Percentiles rank a stretch among this genome's conserved stretches.
Conservation (phyloP, 2,329 filamentous ascomycete genomes). For the Trichoderma afroharzianum region DNA sequence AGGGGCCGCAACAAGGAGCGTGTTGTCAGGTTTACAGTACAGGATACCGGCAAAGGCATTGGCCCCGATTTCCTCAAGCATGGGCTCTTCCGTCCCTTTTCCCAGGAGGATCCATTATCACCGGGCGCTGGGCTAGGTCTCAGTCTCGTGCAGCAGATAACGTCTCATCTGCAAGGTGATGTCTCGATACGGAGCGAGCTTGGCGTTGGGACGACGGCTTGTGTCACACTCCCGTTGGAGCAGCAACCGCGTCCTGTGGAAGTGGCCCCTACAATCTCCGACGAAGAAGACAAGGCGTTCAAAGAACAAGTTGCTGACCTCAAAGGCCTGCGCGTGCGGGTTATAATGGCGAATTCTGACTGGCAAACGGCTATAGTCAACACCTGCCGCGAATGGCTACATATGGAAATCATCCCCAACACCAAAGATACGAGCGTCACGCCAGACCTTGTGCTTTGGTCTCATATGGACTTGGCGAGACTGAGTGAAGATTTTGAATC, state of each 20-base stretch:
- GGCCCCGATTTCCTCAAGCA: constrained; percentile 58
- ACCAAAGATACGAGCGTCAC: neutral
- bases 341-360: constrained; percentile 18
- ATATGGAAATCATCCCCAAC: constrained; percentile 28
- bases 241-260: neutral
- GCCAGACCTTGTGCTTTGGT: constrained; percentile 29
- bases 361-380: constrained; percentile 22
- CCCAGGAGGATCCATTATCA: constrained; percentile 58
- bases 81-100: constrained; percentile 60
- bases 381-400: constrained; percentile 34
- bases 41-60: constrained; percentile 65
- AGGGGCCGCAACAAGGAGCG: constrained; percentile 8
- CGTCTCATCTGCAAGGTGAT: constrained; percentile 54
- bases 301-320: constrained; percentile 28
- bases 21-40: constrained; percentile 43
- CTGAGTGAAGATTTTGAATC: neutral
- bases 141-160: constrained; percentile 59
- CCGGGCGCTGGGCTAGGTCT: constrained; percentile 63
- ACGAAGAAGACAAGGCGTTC: constrained; percentile 28
- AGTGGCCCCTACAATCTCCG: neutral
- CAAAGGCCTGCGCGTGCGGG: constrained; percentile 29
- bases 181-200: constrained; percentile 52
- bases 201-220: constrained; percentile 32
- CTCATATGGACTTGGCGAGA: constrained; percentile 18
- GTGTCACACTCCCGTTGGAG: constrained; percentile 3